Evolutionary conservation across 2,329 filamentous ascomycete species (phyloP).

Genomic region (Nemania serpens): DNA sequence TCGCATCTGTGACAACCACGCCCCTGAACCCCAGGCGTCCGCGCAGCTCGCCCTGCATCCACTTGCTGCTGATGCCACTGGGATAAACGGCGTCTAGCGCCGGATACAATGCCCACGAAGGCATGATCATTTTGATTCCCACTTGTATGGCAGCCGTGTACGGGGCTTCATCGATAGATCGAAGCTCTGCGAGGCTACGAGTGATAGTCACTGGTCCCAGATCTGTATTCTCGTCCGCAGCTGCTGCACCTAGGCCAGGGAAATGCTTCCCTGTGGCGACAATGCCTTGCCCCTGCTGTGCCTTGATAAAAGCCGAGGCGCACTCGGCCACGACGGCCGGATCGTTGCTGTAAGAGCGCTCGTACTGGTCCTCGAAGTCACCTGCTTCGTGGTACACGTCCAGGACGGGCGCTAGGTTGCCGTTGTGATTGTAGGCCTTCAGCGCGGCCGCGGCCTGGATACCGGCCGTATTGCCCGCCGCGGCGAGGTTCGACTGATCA

Average conservation of each 20-base stretch:
- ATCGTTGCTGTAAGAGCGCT: slow-evolving; percentile 27
- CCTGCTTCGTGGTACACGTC: slow-evolving; percentile 21
- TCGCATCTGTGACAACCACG: slow-evolving; percentile 20
- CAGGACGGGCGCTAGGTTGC: slow-evolving; percentile 23
- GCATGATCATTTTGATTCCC: slow-evolving; percentile 24
- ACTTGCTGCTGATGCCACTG: slow-evolving; percentile 23
- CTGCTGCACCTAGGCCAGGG: slow-evolving; percentile 18
- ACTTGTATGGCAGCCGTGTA: slow-evolving; percentile 18
- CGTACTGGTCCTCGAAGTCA: slow-evolving; percentile 24
- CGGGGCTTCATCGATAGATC: slow-evolving; percentile 19
- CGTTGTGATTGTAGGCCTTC: slow-evolving; percentile 23
- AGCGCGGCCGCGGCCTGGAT: slow-evolving; percentile 20
- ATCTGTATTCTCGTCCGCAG: slow-evolving; percentile 18
- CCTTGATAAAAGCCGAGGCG: slow-evolving; percentile 21
- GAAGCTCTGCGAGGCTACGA: slow-evolving; percentile 18
- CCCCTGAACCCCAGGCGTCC: slow-evolving; percentile 14
- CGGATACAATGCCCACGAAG: slow-evolving; percentile 25
- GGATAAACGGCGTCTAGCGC: slow-evolving; percentile 18
- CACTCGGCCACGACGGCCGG: slow-evolving; percentile 15
- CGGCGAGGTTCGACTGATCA: slow-evolving; percentile 11
- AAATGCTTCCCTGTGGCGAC: slow-evolving; percentile 25
- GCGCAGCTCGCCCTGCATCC: slow-evolving; percentile 21
- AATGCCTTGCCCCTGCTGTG: slow-evolving; percentile 17
- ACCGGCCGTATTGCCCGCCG: slow-evolving; percentile 20
- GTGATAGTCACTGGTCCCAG: slow-evolving; percentile 15